phyloP scores from a whole-genome alignment of 176 grass and related monocot species.

The Carex littledalei region DNA sequence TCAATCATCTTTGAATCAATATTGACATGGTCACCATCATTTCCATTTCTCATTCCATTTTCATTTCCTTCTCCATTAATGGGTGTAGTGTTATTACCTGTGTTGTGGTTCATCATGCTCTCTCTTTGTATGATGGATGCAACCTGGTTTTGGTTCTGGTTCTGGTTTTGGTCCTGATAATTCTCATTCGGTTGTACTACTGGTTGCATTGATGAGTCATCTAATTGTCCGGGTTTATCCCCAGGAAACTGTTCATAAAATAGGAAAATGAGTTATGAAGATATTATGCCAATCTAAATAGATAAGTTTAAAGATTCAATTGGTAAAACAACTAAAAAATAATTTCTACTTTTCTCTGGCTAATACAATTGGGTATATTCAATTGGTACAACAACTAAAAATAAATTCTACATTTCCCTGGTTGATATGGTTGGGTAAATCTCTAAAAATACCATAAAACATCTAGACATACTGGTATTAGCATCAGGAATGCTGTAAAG shows the following conservation, averaged over 20 bases:
- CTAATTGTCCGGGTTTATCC: conserved; percentile 62
- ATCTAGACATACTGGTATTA: not conserved
- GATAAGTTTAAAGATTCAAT: not conserved
- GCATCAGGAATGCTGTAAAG: not conserved
- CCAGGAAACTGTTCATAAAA: conserved; percentile 72
- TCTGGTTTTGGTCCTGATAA: not conserved
- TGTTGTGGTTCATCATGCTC: conserved; percentile 53
- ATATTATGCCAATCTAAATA: not conserved
- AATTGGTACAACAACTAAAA: not conserved
- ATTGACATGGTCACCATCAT: conserved; percentile 44
- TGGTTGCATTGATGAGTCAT: conserved; percentile 53
- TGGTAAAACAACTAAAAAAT: not conserved
- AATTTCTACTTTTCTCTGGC: not conserved
- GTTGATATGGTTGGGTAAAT: not conserved
- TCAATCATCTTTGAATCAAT: conserved; percentile 92
- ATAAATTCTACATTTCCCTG: not conserved
- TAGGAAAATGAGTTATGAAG: not conserved
- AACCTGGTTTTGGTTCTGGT: conserved; percentile 34
- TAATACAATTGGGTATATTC: not conserved
- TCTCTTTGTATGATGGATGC: conserved; percentile 35
- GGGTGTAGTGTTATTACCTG: conserved; percentile 27
- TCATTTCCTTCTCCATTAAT: conserved; percentile 33
- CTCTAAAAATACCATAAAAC: not conserved
- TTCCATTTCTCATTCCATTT: conserved; percentile 44
- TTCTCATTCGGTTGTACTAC: conserved; percentile 40